Evolutionary conservation across 257 asterid species (phyloP), one percentile per base, ranked within the genome.

Genomic region (Cruciata laevipes): DNA sequence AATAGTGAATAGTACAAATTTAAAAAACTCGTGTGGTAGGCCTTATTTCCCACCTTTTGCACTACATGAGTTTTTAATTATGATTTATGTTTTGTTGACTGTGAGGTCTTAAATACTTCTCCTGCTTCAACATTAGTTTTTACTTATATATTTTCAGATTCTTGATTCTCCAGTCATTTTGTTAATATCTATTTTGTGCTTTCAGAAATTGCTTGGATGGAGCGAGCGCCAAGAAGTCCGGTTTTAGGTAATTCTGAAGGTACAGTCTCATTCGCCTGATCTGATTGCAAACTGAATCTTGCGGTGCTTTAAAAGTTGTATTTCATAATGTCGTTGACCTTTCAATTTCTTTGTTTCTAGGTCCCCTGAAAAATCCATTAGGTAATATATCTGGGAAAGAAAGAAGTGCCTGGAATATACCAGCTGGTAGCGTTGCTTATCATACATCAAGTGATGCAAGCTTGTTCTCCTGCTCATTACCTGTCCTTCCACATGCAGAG

Each of bases 401-500:
- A 74, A 82, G 65, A 81, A 66, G 70, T 68, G 82, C 79, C 8
- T 89, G 95, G 96, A 69, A 69, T 61, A 77, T 83, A 67, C 96
- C 91, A 14, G 72, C 71, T 42, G 80, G 83, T 61, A 74, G 72
- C 35, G 81, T 80, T 78, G 77, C 71, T 33, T 65, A 73, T 72
- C 84, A 79, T 58, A 77, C 89, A 2, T 83, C 89, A 69, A 81
- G 66, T 67, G 95, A 89, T 79, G 94, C 82, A 64, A 90, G 89
- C 85, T 78, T 93, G 77, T 93, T 93, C 79, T 86, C 98, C 42
- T 76, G 94, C 79, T 93, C 98, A 14, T 63, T 90, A 75, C 95
- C 98, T 24, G 85, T 83, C 71, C 83, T 83, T 70, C 77, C 81
- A 6, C 94, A 85, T 70, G 81, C 61, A 68, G 83, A 89, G 61